phyloP scores from a whole-genome alignment of 352 stramenopile species.

The Phytopythium ostracodes region DNA sequence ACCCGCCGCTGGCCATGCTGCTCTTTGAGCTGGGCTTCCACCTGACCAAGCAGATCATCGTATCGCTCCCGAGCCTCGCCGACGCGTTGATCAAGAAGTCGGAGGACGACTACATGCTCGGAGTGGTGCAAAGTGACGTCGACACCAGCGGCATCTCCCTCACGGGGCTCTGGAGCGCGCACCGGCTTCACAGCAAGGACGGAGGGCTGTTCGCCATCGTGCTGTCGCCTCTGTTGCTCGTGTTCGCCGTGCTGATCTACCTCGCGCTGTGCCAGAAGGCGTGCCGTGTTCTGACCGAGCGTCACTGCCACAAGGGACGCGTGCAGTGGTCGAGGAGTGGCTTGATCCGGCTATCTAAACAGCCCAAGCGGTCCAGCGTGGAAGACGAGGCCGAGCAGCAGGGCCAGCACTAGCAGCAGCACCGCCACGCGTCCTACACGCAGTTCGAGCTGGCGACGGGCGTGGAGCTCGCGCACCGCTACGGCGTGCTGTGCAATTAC shows the following conservation, averaged over 20 bases:
- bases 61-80: not conserved
- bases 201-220: not conserved
- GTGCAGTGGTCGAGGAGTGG: no score
- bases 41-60: not conserved
- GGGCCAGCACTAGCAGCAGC: no score
- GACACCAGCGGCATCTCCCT: not conserved
- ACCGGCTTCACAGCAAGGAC: not conserved
- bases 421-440: not conserved
- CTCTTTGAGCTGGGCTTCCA: slow-evolving; percentile 7
- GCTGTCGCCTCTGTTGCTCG: not conserved
- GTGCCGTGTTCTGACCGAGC: not conserved
- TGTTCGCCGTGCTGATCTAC: not conserved
- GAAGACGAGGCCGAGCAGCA: not conserved
- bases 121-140: slow-evolving; percentile 1
- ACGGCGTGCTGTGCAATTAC: slow-evolving; percentile 36
- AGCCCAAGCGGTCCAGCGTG: no score
- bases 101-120: slow-evolving; percentile 1
- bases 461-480: slow-evolving; percentile 5
- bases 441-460: slow-evolving; percentile 6
- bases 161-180: slow-evolving; percentile 1
- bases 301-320: no score
- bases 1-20: slow-evolving; percentile 7
- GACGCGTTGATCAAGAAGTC: not conserved
- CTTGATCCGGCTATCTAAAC: no score
- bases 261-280: not conserved